These are phyloP conservation scores for Wickerhamiella parazyma DNA, from an alignment of 805 yeast species.

Conservation along the genomic window DNA sequence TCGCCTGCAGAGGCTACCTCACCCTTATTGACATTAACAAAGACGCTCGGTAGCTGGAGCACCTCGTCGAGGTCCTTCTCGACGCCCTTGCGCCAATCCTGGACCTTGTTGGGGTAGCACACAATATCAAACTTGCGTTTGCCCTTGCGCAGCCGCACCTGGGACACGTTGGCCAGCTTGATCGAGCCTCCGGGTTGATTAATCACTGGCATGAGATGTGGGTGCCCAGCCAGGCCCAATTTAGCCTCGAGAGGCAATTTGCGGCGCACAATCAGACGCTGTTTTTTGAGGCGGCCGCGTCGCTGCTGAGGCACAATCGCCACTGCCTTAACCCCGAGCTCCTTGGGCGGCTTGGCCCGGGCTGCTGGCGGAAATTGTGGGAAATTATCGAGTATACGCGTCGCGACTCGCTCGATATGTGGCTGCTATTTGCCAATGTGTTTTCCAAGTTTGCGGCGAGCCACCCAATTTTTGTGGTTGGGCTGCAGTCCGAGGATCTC, in stretches of 20 bases:
- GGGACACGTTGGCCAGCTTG: slow-evolving; percentile 82
- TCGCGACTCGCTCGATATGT: slow-evolving; percentile 4
- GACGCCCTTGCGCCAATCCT: slow-evolving; percentile 77
- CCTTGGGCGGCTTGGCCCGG: background rate
- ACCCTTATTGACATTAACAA: slow-evolving; percentile 85
- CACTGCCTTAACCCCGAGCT: background rate
- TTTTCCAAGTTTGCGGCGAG: background rate
- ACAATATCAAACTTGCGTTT: slow-evolving; percentile 89
- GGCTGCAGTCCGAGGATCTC: background rate
- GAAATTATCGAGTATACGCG: background rate
- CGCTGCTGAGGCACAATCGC: background rate
- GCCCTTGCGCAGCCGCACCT: slow-evolving; percentile 78
- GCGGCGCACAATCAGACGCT: background rate
- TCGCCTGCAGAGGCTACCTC: slow-evolving; percentile 84
- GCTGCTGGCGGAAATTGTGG: slow-evolving; percentile 7
- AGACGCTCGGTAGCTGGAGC: slow-evolving; percentile 88
- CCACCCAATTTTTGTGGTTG: background rate
- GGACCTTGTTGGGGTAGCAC: slow-evolving; percentile 93
- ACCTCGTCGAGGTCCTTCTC: slow-evolving; percentile 95
- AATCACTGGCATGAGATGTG: slow-evolving; percentile 27
- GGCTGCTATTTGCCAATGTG: slow-evolving; percentile 7
- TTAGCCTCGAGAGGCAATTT: background rate
- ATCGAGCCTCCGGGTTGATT: slow-evolving; percentile 85
- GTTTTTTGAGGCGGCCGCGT: background rate
- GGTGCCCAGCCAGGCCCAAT: background rate